Evolutionary conservation across 2,329 filamentous ascomycete species (phyloP), one percentile per base, ranked within the genome.

Genomic region (Trichoderma asperellum): DNA sequence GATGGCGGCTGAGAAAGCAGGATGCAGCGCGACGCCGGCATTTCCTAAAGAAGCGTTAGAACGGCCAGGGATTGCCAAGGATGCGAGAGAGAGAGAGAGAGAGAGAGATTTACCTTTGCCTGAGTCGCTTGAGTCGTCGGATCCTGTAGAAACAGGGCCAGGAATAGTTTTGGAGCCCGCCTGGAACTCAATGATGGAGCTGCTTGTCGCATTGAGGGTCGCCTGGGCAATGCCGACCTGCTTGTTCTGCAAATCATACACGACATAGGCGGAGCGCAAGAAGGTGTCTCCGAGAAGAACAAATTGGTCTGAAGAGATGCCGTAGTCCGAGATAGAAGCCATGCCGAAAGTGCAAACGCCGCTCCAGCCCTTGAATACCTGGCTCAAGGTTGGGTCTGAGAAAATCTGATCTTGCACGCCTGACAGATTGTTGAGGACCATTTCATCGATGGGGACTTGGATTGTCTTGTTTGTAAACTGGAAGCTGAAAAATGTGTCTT

Each of bases 201-300:
- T 81, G 27, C 77, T 74, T 35, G 80, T 82, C 70, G 79, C 78
- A 74, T 85, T 84, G 65, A 85, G 75, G 72, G 85, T 86, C 60
- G 87, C 81, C 78, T 85, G 85, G 14, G 85, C 85, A 5, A 88
- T 74, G 69, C 79, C 85, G 66, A 88, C 79, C 77, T 85, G 78
- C 73, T 83, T 74, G 76, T 86, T 83, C 66, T 78, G 79, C 53
- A 87, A 75, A 73, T 88, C 85, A 75, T 87, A 87, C 66, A 87
- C 85, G 62, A 86, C 84, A 74, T 88, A 88, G 27, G 85, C 85
- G 12, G 84, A 86, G 37, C 87, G 83, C 72, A 88, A 71, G 75
- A 89, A 87, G 1, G 86, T 87, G 73, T 88, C 87, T 12, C 87
- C 87, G n/a, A 88, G 79, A n/a, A 88, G 76, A 53, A 80, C 80